Evolutionary conservation across 1,284 basidiomycete genomes (phyloP).

Genomic region (Wolfiporia cocos): DNA sequence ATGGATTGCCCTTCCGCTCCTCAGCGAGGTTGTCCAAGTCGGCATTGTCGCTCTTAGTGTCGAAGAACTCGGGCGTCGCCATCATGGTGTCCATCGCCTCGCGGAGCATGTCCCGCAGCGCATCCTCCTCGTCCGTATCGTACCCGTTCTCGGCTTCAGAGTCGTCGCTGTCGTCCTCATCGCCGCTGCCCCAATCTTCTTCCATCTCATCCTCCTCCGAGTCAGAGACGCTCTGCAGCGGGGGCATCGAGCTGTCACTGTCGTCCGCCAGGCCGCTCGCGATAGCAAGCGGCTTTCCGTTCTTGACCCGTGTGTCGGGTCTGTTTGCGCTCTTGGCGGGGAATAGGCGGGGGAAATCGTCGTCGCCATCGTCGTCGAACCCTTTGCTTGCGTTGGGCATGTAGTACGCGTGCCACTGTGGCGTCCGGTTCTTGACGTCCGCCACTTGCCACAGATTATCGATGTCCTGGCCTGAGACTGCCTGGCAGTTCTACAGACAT

Average conservation of each 20-base stretch:
- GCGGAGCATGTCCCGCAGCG: conserved; percentile 48
- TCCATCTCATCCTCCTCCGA: conserved; percentile 35
- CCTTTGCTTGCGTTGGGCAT: conserved; percentile 7
- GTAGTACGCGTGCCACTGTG: conserved; percentile 54
- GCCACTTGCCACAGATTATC: conserved; percentile 60
- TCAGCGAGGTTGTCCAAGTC: conserved; percentile 39
- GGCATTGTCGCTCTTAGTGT: conserved; percentile 32
- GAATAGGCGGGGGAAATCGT: conserved; percentile 12
- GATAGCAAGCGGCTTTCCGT: conserved; percentile 34
- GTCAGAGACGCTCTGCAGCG: conserved; percentile 54
- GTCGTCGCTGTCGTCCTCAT: conserved; percentile 34
- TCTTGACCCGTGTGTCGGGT: too few species aligned
- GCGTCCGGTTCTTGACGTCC: conserved; percentile 42
- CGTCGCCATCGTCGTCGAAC: conserved; percentile 24
- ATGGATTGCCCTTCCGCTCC: conserved; percentile 62
- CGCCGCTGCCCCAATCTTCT: conserved; percentile 29
- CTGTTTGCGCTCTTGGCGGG: conserved; percentile 15
- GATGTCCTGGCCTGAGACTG: conserved; percentile 42
- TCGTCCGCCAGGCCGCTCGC: conserved; percentile 33
- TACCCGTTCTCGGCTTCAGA: conserved; percentile 41
- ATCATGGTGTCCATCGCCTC: conserved; percentile 68
- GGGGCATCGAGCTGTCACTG: conserved; percentile 54
- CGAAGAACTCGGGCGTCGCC: conserved; percentile 49
- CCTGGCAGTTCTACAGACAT: conserved; percentile 48
- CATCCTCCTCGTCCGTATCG: conserved; percentile 64